Percentiles rank a stretch among this genome's conserved stretches.
Conservation (phyloP, 257 asterid species). For the Linderniella brevidens region DNA sequence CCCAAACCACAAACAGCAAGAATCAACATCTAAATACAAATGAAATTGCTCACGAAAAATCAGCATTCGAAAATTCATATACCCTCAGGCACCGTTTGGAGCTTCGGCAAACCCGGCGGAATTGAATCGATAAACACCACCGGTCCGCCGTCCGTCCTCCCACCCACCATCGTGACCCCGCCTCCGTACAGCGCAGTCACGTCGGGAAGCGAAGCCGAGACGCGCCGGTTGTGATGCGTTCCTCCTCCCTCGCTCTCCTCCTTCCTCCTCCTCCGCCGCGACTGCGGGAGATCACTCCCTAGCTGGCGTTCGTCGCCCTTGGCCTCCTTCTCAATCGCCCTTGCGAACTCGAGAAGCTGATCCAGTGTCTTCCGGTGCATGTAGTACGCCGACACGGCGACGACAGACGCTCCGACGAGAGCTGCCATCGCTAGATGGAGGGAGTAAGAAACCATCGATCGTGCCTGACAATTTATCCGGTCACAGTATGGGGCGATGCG, state of each 20-base stretch:
- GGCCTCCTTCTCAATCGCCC: conserved; percentile 45
- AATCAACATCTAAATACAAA: not conserved
- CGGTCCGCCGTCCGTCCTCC: conserved; percentile 18
- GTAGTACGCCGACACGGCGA: conserved; percentile 82
- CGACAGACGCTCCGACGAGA: conserved; percentile 74
- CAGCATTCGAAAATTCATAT: conserved; percentile 14
- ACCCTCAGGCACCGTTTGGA: conserved; percentile 67
- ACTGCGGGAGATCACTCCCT: conserved; percentile 19
- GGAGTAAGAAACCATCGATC: conserved; percentile 63
- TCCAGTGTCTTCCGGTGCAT: conserved; percentile 82
- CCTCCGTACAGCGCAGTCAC: conserved; percentile 31
- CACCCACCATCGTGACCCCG: conserved; percentile 8
- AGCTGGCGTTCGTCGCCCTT: conserved; percentile 12
- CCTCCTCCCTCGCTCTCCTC: conserved; percentile 18
- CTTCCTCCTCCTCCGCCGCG: conserved; percentile 39
- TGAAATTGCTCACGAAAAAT: not conserved
- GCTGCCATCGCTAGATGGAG: conserved; percentile 92
- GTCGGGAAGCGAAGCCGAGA: conserved; percentile 52
- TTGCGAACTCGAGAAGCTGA: conserved; percentile 69
- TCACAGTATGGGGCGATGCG: not conserved
- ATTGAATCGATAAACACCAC: conserved; percentile 45
- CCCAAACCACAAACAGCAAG: too few relatives aligned
- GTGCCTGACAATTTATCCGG: not conserved
- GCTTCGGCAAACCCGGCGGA: conserved; percentile 64
- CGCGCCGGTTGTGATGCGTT: conserved; percentile 24